phyloP scores from a whole-genome alignment of 805 yeast species.

The Candida sithepensis region DNA sequence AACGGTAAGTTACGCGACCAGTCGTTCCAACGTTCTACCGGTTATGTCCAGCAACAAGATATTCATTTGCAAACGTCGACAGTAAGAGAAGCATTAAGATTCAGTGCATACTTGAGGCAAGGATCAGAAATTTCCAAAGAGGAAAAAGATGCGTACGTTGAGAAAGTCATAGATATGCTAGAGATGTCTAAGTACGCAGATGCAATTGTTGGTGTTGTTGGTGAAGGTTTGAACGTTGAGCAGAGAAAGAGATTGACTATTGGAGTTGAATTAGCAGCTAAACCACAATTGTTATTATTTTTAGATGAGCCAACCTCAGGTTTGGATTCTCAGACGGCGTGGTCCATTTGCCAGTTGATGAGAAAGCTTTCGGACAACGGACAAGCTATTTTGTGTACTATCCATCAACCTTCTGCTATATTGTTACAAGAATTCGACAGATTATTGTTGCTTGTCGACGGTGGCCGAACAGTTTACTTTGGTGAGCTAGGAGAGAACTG shows the following conservation, averaged over 20 bases:
- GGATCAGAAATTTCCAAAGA: slow-evolving; percentile 35
- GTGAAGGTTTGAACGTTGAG: slow-evolving; percentile 52
- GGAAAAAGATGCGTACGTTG: slow-evolving; percentile 50
- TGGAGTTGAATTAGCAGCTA: slow-evolving; percentile 55
- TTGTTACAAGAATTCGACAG: slow-evolving; percentile 73
- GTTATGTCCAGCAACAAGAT: slow-evolving; percentile 61
- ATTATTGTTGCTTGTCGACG: too few relatives aligned
- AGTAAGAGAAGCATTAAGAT: slow-evolving; percentile 51
- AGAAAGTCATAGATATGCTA: slow-evolving; percentile 44
- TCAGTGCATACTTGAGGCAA: slow-evolving; percentile 50
- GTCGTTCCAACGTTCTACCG: slow-evolving; percentile 52
- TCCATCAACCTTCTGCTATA: slow-evolving; percentile 84
- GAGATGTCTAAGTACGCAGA: slow-evolving; percentile 53
- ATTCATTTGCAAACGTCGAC: slow-evolving; percentile 48
- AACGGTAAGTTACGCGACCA: slow-evolving; percentile 41
- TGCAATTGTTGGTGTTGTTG: slow-evolving; percentile 49
- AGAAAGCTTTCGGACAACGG: slow-evolving; percentile 49
- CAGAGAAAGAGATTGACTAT: slow-evolving; percentile 53
- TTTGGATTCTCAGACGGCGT: slow-evolving; percentile 56
- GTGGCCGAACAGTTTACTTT: slow-evolving; percentile 73
- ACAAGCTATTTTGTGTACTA: slow-evolving; percentile 62
- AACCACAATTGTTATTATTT: slow-evolving; percentile 51
- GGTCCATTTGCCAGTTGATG: slow-evolving; percentile 55
- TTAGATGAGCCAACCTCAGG: slow-evolving; percentile 67
- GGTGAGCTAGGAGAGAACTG: slow-evolving; percentile 67